Conservation (phyloP, 1,284 basidiomycete species). For the Microstroma glucosiphilum region DNA sequence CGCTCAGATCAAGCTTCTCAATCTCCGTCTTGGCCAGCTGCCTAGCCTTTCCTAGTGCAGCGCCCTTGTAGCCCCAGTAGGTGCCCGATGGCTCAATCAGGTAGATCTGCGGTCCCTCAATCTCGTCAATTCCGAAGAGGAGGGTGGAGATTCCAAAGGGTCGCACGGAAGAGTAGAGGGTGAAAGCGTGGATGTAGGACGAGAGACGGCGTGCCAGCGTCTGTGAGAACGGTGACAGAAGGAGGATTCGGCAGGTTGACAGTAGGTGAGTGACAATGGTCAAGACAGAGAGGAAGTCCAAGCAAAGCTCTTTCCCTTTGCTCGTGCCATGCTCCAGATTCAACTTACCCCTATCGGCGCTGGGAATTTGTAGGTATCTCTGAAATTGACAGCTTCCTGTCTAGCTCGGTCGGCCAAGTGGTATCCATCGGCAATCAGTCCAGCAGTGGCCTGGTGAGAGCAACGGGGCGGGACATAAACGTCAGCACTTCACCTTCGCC, state of each 20-base stretch:
- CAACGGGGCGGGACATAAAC: background rate
- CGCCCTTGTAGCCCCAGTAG: constrained; percentile 61
- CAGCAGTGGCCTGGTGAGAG: constrained; percentile 56
- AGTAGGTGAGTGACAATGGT: background rate
- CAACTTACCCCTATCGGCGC: constrained; percentile 65
- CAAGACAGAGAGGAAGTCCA: background rate
- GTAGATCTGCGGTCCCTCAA: constrained; percentile 66
- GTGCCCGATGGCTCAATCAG: constrained; percentile 93
- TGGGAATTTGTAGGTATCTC: constrained; percentile 69
- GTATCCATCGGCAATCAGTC: constrained; percentile 87
- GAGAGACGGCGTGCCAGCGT: constrained; percentile 75
- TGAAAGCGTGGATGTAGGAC: constrained; percentile 88
- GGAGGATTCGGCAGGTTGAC: background rate
- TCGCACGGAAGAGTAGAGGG: constrained; percentile 93
- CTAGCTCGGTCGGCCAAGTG: constrained; percentile 78
- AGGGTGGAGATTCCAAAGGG: constrained; percentile 94
- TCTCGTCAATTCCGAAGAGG: constrained; percentile 80
- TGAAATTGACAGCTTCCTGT: constrained; percentile 73
- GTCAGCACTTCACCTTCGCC: too few species aligned
- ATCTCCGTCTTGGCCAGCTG: constrained; percentile 97
- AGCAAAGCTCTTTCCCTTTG: too few species aligned
- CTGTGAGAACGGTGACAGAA: constrained; percentile 53
- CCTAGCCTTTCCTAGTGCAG: constrained; percentile 87
- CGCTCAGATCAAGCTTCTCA: constrained; percentile 82
- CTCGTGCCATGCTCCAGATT: too few species aligned